Evolutionary conservation across 2,329 filamentous ascomycete genomes (phyloP), one percentile per base, ranked within the genome.

Genomic region (Paramyrothecium roridum): DNA sequence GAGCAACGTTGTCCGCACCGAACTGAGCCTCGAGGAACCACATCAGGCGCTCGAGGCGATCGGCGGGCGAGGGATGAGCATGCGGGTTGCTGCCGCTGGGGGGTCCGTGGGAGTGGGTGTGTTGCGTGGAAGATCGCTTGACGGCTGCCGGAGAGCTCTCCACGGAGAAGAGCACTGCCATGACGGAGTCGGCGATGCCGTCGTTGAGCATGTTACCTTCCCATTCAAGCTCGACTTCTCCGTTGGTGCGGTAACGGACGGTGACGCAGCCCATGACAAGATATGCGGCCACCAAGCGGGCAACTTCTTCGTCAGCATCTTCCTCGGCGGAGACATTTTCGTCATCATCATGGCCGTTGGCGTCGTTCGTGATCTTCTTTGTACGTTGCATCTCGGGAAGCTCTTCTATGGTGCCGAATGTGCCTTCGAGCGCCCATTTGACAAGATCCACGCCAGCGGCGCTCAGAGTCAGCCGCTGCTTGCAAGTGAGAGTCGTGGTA

Each of bases 11-110:
- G 60, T 95, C 88, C 33, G 85, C 80, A 58, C 95, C 95, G 68
- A 99, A 99, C 71, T 99, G 95, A 3, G 93, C 90, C 77, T 99
- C 95, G 16, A 99, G 87, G 77, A 99, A 96, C 85, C 96, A 90
- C 74, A 96, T 89, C 20, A 99, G 85, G 34, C 93, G 87, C 59
- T 88, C 84, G 45, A 98, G 85, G 45, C 91, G 88, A 63, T 96
- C 91, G 48, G 88, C 80, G 0, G 92, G 80, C 11, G 82, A 82
- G 46, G 91, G 74, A 48, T 88, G 82, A 13, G 87, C 83, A 71
- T 96, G 91, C 0, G 87, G 88, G 67, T 96, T 95, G 22, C 75
- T 71, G 55, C 61, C 62, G 74, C 80, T 58, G n/a, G 54, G 50
- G 54, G 68, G 69, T 2, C 61, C 51, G 54, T 68, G 69, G 2